Evolutionary conservation across 805 yeast species (phyloP).

Genomic region (Kregervanrija delftensis): DNA sequence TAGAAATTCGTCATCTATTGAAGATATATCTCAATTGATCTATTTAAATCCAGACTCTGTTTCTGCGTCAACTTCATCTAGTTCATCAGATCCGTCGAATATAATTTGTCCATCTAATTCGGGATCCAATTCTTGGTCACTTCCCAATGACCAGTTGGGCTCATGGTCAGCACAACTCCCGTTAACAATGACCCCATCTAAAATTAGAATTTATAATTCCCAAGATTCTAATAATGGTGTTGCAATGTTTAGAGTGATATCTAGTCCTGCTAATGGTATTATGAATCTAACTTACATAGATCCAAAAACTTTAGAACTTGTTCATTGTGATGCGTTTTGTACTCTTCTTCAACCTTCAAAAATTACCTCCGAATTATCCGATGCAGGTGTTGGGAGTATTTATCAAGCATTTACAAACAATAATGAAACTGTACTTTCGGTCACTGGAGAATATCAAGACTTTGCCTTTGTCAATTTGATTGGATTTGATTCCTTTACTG

Average conservation of each 20-base stretch:
- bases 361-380: constrained; percentile 16
- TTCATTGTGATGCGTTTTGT: constrained; percentile 83
- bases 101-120: constrained; percentile 51
- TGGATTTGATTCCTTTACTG: constrained; percentile 50
- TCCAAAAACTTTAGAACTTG: constrained; percentile 51
- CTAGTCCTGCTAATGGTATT: constrained; percentile 78
- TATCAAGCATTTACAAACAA: constrained; percentile 14
- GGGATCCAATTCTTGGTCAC: constrained; percentile 42
- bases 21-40: constrained; percentile 36
- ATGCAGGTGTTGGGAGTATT: background rate
- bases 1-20: constrained; percentile 16
- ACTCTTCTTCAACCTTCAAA: constrained; percentile 47
- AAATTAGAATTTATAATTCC: constrained; percentile 66
- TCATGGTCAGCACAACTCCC: constrained; percentile 61
- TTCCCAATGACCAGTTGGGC: constrained; percentile 43
- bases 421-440: constrained; percentile 10
- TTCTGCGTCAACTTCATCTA: constrained; percentile 18
- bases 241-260: constrained; percentile 61
- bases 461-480: constrained; percentile 72
- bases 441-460: constrained; percentile 53
- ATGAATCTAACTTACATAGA: constrained; percentile 87
- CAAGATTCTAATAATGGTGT: constrained; percentile 36
- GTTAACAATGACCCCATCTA: constrained; percentile 54
- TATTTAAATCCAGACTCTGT: constrained; percentile 4
- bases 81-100: constrained; percentile 23